Conservation (phyloP, 2,329 filamentous ascomycete species). For the Ophiosphaerella narmari region DNA sequence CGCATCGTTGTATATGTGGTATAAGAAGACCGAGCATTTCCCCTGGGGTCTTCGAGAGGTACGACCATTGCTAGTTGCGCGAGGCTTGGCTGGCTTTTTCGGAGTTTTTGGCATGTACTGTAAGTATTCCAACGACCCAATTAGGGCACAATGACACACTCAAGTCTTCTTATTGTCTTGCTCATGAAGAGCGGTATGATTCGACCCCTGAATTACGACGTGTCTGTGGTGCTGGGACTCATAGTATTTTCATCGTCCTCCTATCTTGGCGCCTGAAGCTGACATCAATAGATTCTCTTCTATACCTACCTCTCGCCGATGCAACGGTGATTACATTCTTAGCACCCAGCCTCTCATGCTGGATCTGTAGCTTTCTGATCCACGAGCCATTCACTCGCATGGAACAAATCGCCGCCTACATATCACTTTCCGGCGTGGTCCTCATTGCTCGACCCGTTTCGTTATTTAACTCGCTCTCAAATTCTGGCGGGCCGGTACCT, state of each 20-base stretch:
- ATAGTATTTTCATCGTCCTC: conserved; percentile 4
- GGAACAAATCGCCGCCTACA: conserved; percentile 74
- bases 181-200: not conserved
- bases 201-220: not conserved
- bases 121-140: conserved; percentile 43
- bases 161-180: conserved; percentile 2
- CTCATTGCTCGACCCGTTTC: conserved; percentile 76
- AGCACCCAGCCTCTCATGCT: conserved; percentile 76
- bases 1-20: conserved; percentile 75
- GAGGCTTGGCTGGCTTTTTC: conserved; percentile 74
- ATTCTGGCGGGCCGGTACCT: conserved; percentile 25
- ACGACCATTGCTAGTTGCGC: conserved; percentile 67
- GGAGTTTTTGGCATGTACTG: conserved; percentile 78
- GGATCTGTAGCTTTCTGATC: conserved; percentile 75
- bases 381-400: conserved; percentile 77
- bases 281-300: conserved; percentile 58
- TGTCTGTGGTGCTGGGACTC: not conserved
- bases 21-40: conserved; percentile 67
- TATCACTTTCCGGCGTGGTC: conserved; percentile 79
- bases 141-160: conserved; percentile 3
- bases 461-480: conserved; percentile 53
- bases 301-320: conserved; percentile 83
- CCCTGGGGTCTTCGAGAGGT: conserved; percentile 72
- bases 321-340: conserved; percentile 90
- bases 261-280: conserved; percentile 22